Base-by-base conservation (phyloP, 768 basidiomycete species). In the Lentinula raphanica region DNA sequence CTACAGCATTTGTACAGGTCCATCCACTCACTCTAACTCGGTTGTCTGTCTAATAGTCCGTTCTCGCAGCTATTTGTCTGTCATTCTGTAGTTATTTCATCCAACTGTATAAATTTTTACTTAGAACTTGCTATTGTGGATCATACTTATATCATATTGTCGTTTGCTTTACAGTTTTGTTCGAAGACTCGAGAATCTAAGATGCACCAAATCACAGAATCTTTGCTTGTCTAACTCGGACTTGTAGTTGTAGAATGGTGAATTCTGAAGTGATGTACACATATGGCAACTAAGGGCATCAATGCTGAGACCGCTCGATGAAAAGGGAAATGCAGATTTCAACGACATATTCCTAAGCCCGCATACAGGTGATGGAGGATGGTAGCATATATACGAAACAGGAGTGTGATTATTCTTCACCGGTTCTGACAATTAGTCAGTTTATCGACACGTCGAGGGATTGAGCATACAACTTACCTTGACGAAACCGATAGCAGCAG, bases 401-500 rank as follows among this genome's bases (percentile, higher is more conserved):
- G 17, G 9, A 8, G 15, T 31, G 35, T 13, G 23, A 38, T 4
- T 25, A 46, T 28, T 46, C 36, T 49, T 79, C 69, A 79, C 72
- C 79, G 79, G 69, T 77, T 79, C 78, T 79, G 38, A 11, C 50
- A 21, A 12, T n/a, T 49, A 57, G 38, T 21, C 21, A 32, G 58
- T 59, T 50, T 32, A 17, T 31, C 27, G 46, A n/a, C 11, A 29
- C 21, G 45, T 12, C 40, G 3, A 13, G n/a, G 5, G 32, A 27
- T 6, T 3, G 2, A 13, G n/a, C n/a, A 19, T 28, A 48, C 2
- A 56, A 63, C 80, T 64, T 64, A 95, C 94, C 91, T 97, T 97
- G 71, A 82, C 79, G 81, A 97, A 97, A 60, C 94, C 94, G 67
- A 97, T 97, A 60, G 90, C 88, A 65, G 87, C 83, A 54, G 92